Conservation (phyloP, 2,329 filamentous ascomycete genomes). For the Macrophomina phaseolina region DNA sequence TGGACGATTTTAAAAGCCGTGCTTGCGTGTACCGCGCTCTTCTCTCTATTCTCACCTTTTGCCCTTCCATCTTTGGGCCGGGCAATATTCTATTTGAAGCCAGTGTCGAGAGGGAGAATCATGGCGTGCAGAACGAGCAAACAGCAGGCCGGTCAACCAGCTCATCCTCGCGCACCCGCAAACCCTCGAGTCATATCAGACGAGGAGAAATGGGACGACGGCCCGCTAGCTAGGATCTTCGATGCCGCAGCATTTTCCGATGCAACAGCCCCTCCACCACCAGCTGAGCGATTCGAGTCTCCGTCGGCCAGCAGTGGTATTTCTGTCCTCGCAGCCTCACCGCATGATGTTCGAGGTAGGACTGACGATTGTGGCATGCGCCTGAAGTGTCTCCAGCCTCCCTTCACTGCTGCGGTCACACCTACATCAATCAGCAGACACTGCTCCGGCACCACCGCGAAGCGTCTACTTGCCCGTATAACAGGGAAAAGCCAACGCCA, state of each 20-base stretch:
- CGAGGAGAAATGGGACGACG: not conserved
- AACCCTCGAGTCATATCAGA: not conserved
- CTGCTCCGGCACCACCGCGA: not conserved
- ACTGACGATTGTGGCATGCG: not conserved
- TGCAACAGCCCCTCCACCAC: not conserved
- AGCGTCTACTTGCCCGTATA: not conserved
- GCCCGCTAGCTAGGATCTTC: not conserved
- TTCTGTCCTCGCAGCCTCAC: too few relatives aligned
- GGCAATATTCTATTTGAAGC: too few relatives aligned
- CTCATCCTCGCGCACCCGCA: not conserved
- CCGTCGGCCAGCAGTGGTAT: not conserved
- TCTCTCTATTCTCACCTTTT: too few relatives aligned
- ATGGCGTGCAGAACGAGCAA: too few relatives aligned
- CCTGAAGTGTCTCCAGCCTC: not conserved
- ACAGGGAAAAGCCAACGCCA: not conserved
- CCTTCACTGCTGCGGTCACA: conserved; percentile 1
- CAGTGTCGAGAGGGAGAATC: too few relatives aligned
- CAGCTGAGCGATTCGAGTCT: not conserved
- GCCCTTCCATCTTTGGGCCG: too few relatives aligned
- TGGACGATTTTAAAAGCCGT: too few relatives aligned
- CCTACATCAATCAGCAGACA: not conserved
- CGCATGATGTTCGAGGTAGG: too few relatives aligned
- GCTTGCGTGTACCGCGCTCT: too few relatives aligned
- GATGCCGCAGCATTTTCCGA: not conserved
- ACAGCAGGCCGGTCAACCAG: too few relatives aligned